Conservation (phyloP, 2,329 filamentous ascomycete genomes). For the Penicillium fuscoglaucum region DNA sequence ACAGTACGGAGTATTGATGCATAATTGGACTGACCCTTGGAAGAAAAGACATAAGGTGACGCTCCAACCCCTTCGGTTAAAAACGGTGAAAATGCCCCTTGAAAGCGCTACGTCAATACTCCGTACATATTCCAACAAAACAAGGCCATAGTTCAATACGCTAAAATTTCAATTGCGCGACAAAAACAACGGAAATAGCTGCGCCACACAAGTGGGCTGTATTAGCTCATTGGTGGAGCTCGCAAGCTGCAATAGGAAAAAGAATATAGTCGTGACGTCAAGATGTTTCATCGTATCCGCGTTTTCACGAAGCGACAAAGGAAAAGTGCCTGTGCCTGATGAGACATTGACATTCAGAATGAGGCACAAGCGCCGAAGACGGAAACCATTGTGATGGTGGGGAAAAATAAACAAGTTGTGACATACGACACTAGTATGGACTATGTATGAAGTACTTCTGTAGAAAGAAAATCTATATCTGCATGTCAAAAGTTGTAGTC, state of each 20-base stretch:
- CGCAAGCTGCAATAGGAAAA: slow-evolving; percentile 7
- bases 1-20: background rate
- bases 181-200: slow-evolving; percentile 5
- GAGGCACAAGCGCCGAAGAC: slow-evolving; percentile 10
- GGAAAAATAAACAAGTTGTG: background rate
- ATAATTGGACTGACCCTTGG: background rate
- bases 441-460: background rate
- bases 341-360: slow-evolving; percentile 13
- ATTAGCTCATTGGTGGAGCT: slow-evolving; percentile 19
- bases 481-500: background rate
- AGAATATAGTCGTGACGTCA: slow-evolving; percentile 26
- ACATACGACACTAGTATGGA: background rate
- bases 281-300: slow-evolving; percentile 20
- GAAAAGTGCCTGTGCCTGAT: slow-evolving; percentile 13
- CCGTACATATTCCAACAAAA: background rate
- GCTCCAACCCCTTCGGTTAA: slow-evolving; percentile 1
- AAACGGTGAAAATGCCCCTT: background rate
- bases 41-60: background rate
- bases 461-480: background rate
- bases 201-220: slow-evolving; percentile 25
- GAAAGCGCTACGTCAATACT: background rate
- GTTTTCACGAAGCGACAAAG: slow-evolving; percentile 4
- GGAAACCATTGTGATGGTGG: background rate
- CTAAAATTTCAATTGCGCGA: background rate
- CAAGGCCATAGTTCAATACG: background rate